phyloP scores from a whole-genome alignment of 495 filamentous ascomycete genomes.

The Penicillium psychrofluorescens region DNA sequence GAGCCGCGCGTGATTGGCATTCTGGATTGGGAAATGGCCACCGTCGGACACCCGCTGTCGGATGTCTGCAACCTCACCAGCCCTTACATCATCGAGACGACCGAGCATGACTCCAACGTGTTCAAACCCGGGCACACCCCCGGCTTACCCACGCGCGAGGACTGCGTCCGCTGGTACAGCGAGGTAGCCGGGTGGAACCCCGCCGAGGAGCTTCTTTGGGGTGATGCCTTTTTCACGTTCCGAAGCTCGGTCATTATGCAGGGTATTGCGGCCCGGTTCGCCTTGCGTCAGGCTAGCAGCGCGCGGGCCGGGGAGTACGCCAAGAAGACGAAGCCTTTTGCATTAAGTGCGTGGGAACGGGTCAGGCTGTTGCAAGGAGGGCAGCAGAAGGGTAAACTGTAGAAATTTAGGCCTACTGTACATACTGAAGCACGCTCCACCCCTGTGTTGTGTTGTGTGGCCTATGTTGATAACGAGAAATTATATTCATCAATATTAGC shows the following conservation, averaged over 20 bases:
- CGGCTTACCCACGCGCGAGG: slow-evolving; percentile 66
- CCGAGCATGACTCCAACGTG: slow-evolving; percentile 24
- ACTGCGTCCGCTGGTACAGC: slow-evolving; percentile 71
- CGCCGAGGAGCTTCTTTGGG: slow-evolving; percentile 44
- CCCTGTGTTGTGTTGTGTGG: too few relatives aligned
- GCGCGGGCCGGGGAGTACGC: slow-evolving; percentile 68
- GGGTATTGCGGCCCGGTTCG: slow-evolving; percentile 83
- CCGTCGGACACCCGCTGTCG: slow-evolving; percentile 85
- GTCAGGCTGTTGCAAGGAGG: slow-evolving; percentile 40
- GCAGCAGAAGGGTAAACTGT: slow-evolving; percentile 43
- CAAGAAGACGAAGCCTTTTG: slow-evolving; percentile 53
- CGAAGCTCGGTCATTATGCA: slow-evolving; percentile 78
- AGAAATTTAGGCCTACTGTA: background rate
- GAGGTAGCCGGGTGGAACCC: slow-evolving; percentile 65
- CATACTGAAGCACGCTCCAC: too few relatives aligned
- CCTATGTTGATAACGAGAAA: too few relatives aligned
- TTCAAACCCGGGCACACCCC: slow-evolving; percentile 57
- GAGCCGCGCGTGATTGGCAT: slow-evolving; percentile 88
- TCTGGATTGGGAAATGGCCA: slow-evolving; percentile 96
- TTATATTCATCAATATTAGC: too few relatives aligned
- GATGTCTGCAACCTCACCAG: slow-evolving; percentile 76
- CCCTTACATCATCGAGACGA: slow-evolving; percentile 53
- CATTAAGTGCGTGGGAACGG: slow-evolving; percentile 67
- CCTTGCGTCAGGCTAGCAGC: slow-evolving; percentile 83
- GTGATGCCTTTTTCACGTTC: slow-evolving; percentile 63